Evolutionary conservation across 1,139 yeast species (phyloP), one percentile per base, ranked within the genome.

Genomic region (Yamadazyma songkhlaensis): DNA sequence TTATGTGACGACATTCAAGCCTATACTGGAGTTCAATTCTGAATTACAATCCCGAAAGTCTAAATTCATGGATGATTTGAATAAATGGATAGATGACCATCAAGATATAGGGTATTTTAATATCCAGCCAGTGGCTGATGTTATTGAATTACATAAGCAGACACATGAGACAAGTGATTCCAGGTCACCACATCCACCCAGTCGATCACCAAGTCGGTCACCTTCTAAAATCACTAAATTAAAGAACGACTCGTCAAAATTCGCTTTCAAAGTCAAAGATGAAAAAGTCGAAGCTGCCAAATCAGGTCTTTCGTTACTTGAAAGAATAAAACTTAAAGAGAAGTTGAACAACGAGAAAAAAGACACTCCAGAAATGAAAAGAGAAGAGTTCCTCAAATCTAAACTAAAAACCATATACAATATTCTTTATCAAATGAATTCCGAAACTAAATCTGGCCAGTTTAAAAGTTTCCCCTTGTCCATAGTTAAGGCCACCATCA

Each of bases 1-100:
- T 35, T 41, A 43, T 31, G 50, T 48, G 9, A 25, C 43, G 2
- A 13, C 40, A 11, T 43, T 35, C 26, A 35, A 37, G 20, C 34
- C 40, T 7, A 36, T 48, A 11, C 36, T 38, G 3, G 41, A 39
- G 12, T 42, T 48, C 21, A 41, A 41, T 13, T 34, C 34, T 20
- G 38, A 29, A 9, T 31, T 47, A 13, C 35, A 42, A 11, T 3
- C 25, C 1, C 27, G 84, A 54, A 82, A 85, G 48, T 65, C 68
- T 14, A 66, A 73, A 33, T 75, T 79, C 44, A 70, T 84, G 9
- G 73, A 77, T 25, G 71, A 72, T 15, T 72, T 88, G 38, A 81
- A 88, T 24, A 51, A 63, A n/a, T 82, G 80, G 48, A 71, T 84
- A 3, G 65, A 81, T 47, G 49, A 51, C 1, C 72, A 75, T 29